phyloP scores from a whole-genome alignment of 768 basidiomycete species.

The Tulasnella sp. region DNA sequence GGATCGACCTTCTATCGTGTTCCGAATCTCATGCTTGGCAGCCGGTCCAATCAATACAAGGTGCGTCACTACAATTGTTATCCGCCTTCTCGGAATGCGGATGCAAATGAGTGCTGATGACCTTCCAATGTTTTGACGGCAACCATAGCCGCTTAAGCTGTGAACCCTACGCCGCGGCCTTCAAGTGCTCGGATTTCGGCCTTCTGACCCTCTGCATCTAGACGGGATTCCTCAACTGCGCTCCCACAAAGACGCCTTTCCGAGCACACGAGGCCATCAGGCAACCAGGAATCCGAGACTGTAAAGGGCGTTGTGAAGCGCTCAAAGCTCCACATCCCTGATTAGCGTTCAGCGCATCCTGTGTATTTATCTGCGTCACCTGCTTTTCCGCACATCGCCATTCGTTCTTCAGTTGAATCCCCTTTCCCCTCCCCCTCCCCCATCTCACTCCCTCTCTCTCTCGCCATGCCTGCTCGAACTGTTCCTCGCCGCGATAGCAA shows the following conservation, averaged over 20 bases:
- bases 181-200: background rate
- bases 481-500: background rate
- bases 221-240: background rate
- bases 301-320: background rate
- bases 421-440: background rate
- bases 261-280: background rate
- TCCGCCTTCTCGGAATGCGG: background rate
- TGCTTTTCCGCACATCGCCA: background rate
- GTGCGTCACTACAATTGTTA: background rate
- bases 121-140: background rate
- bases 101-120: background rate
- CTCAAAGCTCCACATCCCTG: background rate
- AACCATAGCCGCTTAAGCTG: background rate
- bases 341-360: background rate
- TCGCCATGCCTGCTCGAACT: background rate
- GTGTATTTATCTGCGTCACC: slow-evolving; percentile 2
- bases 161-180: background rate
- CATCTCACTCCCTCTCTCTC: background rate
- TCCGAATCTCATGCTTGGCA: background rate
- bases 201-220: background rate
- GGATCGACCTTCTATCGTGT: background rate
- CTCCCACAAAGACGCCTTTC: background rate
- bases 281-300: background rate
- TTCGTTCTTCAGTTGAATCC: background rate
- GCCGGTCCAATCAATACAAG: background rate